phyloP scores from a whole-genome alignment of 305 asterid genomes.

The Ruellia speciosa region DNA sequence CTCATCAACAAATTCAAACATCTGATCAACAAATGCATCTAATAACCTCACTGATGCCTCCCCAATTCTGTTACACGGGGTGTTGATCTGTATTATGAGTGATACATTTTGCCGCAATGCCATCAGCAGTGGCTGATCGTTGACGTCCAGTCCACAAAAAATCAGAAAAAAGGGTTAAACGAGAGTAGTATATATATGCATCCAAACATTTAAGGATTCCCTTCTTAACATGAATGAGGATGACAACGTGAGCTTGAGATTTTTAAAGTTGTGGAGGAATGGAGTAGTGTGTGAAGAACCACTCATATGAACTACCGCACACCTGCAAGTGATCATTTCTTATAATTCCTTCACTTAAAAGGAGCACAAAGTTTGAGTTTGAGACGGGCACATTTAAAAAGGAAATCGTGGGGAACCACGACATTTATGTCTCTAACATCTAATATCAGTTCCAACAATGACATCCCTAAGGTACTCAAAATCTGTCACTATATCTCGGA shows the following conservation, averaged over 20 bases:
- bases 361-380: no score
- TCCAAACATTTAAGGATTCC: background rate
- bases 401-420: background rate
- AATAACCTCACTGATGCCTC: conserved; percentile 22
- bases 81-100: conserved; percentile 4
- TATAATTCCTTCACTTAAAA: no score
- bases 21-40: conserved; percentile 31
- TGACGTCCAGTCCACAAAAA: background rate
- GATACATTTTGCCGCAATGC: background rate
- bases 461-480: no score
- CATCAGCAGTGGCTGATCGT: background rate
- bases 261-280: conserved; percentile 8
- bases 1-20: conserved; percentile 32
- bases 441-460: no score
- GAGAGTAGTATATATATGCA: background rate
- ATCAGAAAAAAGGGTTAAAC: background rate
- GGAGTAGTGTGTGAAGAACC: conserved; percentile 19
- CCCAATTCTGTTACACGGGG: conserved; percentile 2
- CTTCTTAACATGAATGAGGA: background rate
- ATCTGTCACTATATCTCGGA: no score
- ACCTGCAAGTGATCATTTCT: conserved; percentile 1
- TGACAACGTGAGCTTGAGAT: conserved; percentile 10
- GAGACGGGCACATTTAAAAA: no score
- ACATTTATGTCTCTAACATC: background rate
- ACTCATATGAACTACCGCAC: conserved; percentile 7